Conservation (phyloP, 768 basidiomycete species). For the Pisolithus sp. region DNA sequence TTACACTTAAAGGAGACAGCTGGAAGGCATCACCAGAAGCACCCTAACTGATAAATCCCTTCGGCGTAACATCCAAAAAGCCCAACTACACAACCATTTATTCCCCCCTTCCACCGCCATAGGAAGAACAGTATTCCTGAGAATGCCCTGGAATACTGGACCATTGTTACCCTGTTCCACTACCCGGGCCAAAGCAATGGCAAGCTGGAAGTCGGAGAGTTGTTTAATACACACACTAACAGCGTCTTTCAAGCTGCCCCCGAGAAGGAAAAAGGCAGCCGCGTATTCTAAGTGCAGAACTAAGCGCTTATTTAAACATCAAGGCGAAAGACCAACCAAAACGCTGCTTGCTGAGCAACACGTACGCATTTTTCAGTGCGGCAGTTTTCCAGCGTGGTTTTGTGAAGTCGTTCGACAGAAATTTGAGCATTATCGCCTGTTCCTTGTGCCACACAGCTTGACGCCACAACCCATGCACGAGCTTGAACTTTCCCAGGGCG, state of each 20-base stretch:
- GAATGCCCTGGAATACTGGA: constrained; percentile 62
- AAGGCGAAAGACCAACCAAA: constrained; percentile 57
- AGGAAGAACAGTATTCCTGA: constrained; percentile 74
- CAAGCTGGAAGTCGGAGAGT: constrained; percentile 85
- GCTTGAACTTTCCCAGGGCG: constrained; percentile 84
- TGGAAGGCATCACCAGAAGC: constrained; percentile 59
- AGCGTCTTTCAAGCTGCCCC: constrained; percentile 83
- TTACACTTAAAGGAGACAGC: background rate
- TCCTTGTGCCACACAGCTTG: constrained; percentile 94
- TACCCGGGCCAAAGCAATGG: constrained; percentile 77
- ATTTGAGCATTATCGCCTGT: constrained; percentile 83
- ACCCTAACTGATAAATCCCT: constrained; percentile 87
- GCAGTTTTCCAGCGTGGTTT: constrained; percentile 84
- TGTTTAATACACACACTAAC: constrained; percentile 87
- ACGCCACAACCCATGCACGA: constrained; percentile 93
- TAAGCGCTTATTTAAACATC: constrained; percentile 1
- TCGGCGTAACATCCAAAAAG: constrained; percentile 88
- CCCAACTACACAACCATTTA: constrained; percentile 92
- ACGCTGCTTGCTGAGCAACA: constrained; percentile 82
- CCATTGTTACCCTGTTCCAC: constrained; percentile 81
- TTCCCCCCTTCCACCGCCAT: constrained; percentile 83
- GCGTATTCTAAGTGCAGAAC: constrained; percentile 68
- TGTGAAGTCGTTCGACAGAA: constrained; percentile 85
- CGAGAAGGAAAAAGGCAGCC: constrained; percentile 96
- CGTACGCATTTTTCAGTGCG: constrained; percentile 94